A percentile compares a stretch with the other conserved stretches of the same genome.
Evolutionary conservation across 164 flowering plant genomes (phyloP).

Genomic region (Dillenia turbinata): DNA sequence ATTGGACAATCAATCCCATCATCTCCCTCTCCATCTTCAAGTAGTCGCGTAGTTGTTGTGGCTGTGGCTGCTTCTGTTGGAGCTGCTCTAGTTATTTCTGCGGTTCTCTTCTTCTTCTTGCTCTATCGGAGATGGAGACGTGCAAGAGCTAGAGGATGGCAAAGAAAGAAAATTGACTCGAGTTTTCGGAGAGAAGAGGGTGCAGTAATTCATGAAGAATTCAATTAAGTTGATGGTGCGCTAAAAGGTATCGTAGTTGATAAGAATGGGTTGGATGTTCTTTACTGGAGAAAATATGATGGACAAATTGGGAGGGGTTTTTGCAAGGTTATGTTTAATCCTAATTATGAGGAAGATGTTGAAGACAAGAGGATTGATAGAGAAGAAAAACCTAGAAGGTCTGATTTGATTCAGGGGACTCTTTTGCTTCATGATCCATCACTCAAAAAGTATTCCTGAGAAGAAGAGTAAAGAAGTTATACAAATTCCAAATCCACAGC

Average conservation of each 20-base stretch:
- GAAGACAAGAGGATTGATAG: constrained; percentile 14
- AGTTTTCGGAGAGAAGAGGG: constrained; percentile 11
- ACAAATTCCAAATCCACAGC: constrained; percentile 9
- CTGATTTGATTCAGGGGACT: constrained; percentile 30
- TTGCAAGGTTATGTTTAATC: constrained; percentile 21
- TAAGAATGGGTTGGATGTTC: constrained; percentile 83
- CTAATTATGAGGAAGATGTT: constrained; percentile 3
- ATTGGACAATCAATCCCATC: neutral
- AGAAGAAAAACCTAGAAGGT: constrained; percentile 5
- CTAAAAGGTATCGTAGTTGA: constrained; percentile 73
- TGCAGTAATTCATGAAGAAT: constrained; percentile 15
- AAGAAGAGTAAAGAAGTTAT: constrained; percentile 5
- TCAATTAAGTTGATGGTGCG: constrained; percentile 34
- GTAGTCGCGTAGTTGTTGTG: constrained; percentile 19
- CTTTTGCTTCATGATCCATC: constrained; percentile 33
- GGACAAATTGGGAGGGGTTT: constrained; percentile 22
- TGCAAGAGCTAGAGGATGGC: neutral
- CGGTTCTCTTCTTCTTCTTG: constrained; percentile 61
- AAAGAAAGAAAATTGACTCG: neutral
- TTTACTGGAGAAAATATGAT: constrained; percentile 77
- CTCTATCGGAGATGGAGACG: constrained; percentile 20
- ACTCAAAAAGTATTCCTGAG: neutral
- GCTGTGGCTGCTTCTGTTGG: constrained; percentile 72
- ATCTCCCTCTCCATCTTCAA: constrained; percentile 3
- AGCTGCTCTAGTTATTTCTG: constrained; percentile 48